A percentile compares a stretch with the other conserved stretches of the same genome.
phyloP scores from a whole-genome alignment of 225 moss, liverwort and hornwort species.

The Neckera pumila region DNA sequence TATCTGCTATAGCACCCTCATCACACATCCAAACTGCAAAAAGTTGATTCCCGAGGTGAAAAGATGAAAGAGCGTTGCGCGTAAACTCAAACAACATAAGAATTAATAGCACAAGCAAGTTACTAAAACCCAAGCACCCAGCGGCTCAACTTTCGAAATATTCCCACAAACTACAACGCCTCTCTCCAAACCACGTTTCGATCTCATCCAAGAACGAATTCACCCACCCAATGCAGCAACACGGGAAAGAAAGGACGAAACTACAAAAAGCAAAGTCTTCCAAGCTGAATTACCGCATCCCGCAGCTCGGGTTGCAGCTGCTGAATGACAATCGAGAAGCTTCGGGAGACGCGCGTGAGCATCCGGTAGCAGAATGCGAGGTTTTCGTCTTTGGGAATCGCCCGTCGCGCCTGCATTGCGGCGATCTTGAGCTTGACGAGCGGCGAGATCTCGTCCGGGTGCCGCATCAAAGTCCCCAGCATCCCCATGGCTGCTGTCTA shows the following conservation, averaged over 20 bases:
- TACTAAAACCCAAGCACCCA: background rate
- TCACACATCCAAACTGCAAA: background rate
- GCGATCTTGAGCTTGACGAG: conserved; percentile 69
- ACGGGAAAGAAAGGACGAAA: background rate
- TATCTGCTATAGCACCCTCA: background rate
- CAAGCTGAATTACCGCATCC: conserved; percentile 63
- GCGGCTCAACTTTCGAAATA: background rate
- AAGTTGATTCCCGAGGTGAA: background rate
- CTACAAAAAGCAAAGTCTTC: background rate
- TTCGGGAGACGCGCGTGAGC: conserved; percentile 83
- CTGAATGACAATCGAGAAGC: conserved; percentile 93
- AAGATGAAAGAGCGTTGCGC: background rate
- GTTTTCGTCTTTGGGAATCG: conserved; percentile 65
- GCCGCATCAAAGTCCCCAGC: conserved; percentile 54
- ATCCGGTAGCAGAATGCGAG: conserved; percentile 76
- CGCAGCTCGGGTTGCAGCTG: conserved; percentile 89
- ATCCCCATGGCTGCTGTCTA: conserved; percentile 33
- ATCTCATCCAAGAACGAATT: background rate
- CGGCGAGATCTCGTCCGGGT: conserved; percentile 82
- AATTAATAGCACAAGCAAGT: background rate
- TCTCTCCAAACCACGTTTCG: background rate
- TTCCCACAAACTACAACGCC: background rate
- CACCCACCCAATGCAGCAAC: background rate
- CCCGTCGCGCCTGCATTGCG: conserved; percentile 55
- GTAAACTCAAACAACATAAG: background rate